Evolutionary conservation across 768 basidiomycete genomes (phyloP).

Genomic region (Termitomyces titanicus): DNA sequence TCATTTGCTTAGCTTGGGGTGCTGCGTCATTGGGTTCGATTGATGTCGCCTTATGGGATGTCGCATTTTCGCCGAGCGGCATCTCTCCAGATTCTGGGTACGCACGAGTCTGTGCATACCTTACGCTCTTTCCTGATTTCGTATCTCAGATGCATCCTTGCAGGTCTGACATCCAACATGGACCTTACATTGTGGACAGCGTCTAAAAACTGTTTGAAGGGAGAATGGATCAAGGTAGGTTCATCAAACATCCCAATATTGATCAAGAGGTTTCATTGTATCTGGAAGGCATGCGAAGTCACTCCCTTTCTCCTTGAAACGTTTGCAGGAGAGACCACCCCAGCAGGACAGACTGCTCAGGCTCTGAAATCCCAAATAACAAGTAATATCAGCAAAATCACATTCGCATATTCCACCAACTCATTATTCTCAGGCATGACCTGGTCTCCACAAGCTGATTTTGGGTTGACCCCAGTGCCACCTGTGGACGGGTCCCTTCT

Average conservation of each 20-base stretch:
- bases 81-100: slow-evolving; percentile 60
- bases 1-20: slow-evolving; percentile 54
- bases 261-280: neutral
- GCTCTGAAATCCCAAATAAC: slow-evolving; percentile 53
- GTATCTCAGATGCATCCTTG: slow-evolving; percentile 57
- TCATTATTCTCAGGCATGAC: slow-evolving; percentile 47
- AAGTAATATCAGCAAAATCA: slow-evolving; percentile 20
- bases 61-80: slow-evolving; percentile 67
- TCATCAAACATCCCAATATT: neutral
- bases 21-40: slow-evolving; percentile 68
- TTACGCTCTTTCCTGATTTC: neutral
- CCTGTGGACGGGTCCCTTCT: slow-evolving; percentile 59
- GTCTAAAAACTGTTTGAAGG: slow-evolving; percentile 62
- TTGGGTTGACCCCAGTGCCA: slow-evolving; percentile 47
- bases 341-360: slow-evolving; percentile 19
- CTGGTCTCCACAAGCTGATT: slow-evolving; percentile 66
- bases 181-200: slow-evolving; percentile 70
- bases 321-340: slow-evolving; percentile 19
- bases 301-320: slow-evolving; percentile 44
- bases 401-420: neutral
- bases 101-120: slow-evolving; percentile 3
- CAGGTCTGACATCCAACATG: slow-evolving; percentile 69
- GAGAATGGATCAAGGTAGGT: slow-evolving; percentile 66
- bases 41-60: slow-evolving; percentile 55
- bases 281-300: slow-evolving; percentile 48